Evolutionary conservation across 805 yeast genomes (phyloP).

Genomic region (Torulaspora microellipsoides): DNA sequence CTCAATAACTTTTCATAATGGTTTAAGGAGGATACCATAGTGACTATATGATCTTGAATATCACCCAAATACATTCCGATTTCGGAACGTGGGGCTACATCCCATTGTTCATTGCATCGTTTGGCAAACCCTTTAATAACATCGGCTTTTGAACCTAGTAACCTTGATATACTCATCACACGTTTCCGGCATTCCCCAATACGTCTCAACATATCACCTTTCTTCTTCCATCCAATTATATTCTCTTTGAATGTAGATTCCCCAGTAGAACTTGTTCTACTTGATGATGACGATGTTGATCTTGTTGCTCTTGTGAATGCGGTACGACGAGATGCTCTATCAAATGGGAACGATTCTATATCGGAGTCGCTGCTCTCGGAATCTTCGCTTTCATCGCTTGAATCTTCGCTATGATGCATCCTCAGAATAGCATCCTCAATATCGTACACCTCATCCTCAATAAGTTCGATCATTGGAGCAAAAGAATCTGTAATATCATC

Average conservation of each 20-base stretch:
- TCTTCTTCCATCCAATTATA: slow-evolving; percentile 74
- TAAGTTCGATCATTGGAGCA: slow-evolving; percentile 92
- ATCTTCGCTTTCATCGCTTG: slow-evolving; percentile 38
- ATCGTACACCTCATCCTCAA: slow-evolving; percentile 90
- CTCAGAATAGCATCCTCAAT: slow-evolving; percentile 87
- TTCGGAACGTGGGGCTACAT: slow-evolving; percentile 72
- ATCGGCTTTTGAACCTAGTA: slow-evolving; percentile 90
- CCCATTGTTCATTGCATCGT: slow-evolving; percentile 82
- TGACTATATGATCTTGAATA: slow-evolving; percentile 94
- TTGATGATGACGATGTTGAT: slow-evolving; percentile 18
- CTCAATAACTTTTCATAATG: slow-evolving; percentile 93
- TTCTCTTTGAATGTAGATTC: slow-evolving; percentile 37
- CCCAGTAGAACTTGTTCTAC: slow-evolving; percentile 31
- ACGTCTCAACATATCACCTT: slow-evolving; percentile 91
- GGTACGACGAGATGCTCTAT: slow-evolving; percentile 15
- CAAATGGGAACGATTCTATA: slow-evolving; percentile 15
- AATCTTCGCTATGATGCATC: slow-evolving; percentile 68
- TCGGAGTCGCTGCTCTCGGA: slow-evolving; percentile 28
- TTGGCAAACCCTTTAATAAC: slow-evolving; percentile 96
- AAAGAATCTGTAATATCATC: slow-evolving; percentile 97
- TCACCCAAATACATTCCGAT: slow-evolving; percentile 94
- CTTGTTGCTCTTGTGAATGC: slow-evolving; percentile 19
- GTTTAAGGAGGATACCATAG: slow-evolving; percentile 92
- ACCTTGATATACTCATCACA: slow-evolving; percentile 83
- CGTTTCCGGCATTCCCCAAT: slow-evolving; percentile 94